A percentile compares a stretch with the other conserved stretches of the same genome.
Evolutionary conservation across 1,284 basidiomycete genomes (phyloP).

Genomic region (Puccinia novopanici): DNA sequence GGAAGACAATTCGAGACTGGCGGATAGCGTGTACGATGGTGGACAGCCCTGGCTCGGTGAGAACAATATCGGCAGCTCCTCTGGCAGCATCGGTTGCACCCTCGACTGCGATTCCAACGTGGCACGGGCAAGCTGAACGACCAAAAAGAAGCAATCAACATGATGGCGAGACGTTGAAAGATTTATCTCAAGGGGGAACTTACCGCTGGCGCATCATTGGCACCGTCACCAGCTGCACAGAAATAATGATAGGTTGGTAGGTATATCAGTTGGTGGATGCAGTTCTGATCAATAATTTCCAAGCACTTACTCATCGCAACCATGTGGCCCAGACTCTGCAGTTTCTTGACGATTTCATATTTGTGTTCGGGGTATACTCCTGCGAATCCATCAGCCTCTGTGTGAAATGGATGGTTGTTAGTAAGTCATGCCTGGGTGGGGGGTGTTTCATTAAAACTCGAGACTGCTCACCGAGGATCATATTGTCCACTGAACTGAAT

Average conservation of each 20-base stretch:
- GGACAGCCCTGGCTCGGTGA: constrained; percentile 91
- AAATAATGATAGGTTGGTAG: neutral
- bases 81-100: constrained; percentile 93
- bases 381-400: constrained; percentile 87
- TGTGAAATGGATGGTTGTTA: constrained; percentile 57
- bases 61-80: constrained; percentile 91
- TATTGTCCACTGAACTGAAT: constrained; percentile 79
- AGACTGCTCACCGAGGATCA: constrained; percentile 61
- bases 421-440: neutral
- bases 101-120: no score
- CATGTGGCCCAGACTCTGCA: constrained; percentile 71
- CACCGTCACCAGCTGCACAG: constrained; percentile 84
- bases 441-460: neutral
- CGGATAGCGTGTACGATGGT: constrained; percentile 96
- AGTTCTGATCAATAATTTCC: neutral
- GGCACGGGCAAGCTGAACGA: no score
- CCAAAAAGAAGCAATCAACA: no score
- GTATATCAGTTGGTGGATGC: neutral
- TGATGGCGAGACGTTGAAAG: no score
- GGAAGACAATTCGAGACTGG: constrained; percentile 87
- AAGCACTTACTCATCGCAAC: constrained; percentile 41
- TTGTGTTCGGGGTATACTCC: constrained; percentile 76
- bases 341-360: constrained; percentile 75
- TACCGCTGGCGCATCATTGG: constrained; percentile 84
- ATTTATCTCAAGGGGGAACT: no score